Evolutionary conservation across 2,329 filamentous ascomycete species (phyloP).

Genomic region (Cryphonectria japonica): DNA sequence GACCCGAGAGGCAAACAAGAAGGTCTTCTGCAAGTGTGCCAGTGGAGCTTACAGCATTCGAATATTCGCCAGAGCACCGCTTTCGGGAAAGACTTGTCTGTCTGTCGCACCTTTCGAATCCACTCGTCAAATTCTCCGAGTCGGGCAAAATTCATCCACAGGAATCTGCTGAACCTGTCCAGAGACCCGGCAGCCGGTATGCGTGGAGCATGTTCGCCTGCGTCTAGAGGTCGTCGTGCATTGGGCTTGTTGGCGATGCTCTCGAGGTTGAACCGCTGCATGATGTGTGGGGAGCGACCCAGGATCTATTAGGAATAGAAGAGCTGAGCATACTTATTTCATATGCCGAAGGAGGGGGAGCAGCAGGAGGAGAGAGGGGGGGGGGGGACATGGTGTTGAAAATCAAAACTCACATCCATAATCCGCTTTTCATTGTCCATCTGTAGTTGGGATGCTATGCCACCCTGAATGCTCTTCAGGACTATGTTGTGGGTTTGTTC

Average conservation of each 20-base stretch:
- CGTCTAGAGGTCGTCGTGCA: not conserved
- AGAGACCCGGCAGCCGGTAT: not conserved
- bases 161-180: not conserved
- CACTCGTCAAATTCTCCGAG: conserved; percentile 14
- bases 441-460: not conserved
- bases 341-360: not conserved
- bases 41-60: conserved; percentile 1
- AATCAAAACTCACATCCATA: not conserved
- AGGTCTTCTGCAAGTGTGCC: not conserved
- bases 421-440: not conserved
- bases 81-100: not conserved
- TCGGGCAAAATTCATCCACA: conserved; percentile 8
- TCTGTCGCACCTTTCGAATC: not conserved
- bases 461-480: not conserved
- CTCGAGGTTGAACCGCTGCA: not conserved
- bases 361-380: not conserved
- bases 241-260: not conserved
- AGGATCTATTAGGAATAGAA: not conserved
- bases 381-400: not conserved
- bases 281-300: not conserved
- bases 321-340: not conserved
- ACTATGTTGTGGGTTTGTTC: not conserved
- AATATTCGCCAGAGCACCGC: not conserved
- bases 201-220: not conserved
- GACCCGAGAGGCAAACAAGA: not conserved